These are phyloP conservation scores for Oxytropis ochrocephala DNA, from an alignment of 306 rosid genomes.

Conservation along the genomic window DNA sequence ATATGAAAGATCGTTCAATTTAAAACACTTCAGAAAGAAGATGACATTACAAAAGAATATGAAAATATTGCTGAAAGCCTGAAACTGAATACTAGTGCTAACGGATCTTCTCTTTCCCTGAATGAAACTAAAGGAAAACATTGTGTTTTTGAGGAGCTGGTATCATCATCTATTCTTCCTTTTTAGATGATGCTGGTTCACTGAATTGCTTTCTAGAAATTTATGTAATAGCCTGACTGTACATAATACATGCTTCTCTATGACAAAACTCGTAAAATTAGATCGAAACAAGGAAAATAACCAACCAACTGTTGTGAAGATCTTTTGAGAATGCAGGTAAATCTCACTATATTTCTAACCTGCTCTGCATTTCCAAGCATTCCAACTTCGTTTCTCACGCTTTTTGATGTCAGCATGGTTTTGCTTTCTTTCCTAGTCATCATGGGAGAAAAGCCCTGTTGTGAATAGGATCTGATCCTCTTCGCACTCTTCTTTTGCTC, in stretches of 20 bases:
- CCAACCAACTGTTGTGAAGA: slow-evolving; percentile 29
- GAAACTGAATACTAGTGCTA: slow-evolving; percentile 36
- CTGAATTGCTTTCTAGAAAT: slow-evolving; percentile 36
- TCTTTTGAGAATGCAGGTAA: slow-evolving; percentile 32
- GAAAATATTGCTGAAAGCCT: slow-evolving; percentile 26
- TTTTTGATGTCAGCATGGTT: slow-evolving; percentile 29
- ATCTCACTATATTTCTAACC: slow-evolving; percentile 30
- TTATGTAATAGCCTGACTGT: slow-evolving; percentile 41
- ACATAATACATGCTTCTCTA: slow-evolving; percentile 44
- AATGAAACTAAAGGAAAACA: slow-evolving; percentile 15
- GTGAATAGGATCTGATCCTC: slow-evolving; percentile 97
- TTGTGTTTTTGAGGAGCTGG: slow-evolving; percentile 29
- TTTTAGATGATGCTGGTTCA: slow-evolving; percentile 33
- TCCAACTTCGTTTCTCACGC: slow-evolving; percentile 12
- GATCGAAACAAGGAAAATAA: slow-evolving; percentile 23
- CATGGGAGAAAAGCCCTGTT: slow-evolving; percentile 43
- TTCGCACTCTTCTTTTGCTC: slow-evolving; percentile 72
- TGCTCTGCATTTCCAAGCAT: slow-evolving; percentile 32
- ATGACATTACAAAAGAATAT: slow-evolving; percentile 42
- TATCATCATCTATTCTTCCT: slow-evolving; percentile 27
- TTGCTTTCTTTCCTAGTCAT: slow-evolving; percentile 25
- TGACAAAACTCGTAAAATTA: slow-evolving; percentile 26
- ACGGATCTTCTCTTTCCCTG: slow-evolving; percentile 21
- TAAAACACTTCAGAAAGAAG: slow-evolving; percentile 22
- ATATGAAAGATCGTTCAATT: slow-evolving; percentile 19